phyloP scores from a whole-genome alignment of 202 grass and related monocot genomes.

The Digitaria exilis region DNA sequence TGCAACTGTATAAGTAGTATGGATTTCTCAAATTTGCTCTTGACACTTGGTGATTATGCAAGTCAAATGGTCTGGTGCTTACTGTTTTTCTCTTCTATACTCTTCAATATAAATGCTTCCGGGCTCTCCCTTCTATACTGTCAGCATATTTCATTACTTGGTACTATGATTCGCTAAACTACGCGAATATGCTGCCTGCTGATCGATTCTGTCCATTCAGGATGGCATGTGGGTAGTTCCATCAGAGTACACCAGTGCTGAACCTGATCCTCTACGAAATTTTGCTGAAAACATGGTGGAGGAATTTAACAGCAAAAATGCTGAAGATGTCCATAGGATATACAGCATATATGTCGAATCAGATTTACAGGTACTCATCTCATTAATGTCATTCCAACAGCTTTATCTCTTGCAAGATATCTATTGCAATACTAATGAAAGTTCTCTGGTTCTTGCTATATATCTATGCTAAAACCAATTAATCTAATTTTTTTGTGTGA shows the following conservation, averaged over 20 bases:
- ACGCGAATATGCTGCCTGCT: not conserved
- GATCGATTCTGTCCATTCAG: conserved; percentile 45
- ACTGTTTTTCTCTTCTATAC: not conserved
- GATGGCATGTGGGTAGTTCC: conserved; percentile 73
- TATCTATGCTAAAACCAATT: conserved; percentile 1
- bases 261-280: conserved; percentile 87
- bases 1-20: not conserved
- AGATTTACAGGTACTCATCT: conserved; percentile 72
- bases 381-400: conserved; percentile 7
- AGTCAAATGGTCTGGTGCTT: not conserved
- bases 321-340: conserved; percentile 79
- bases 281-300: conserved; percentile 88
- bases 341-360: conserved; percentile 82
- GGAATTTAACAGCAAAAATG: conserved; percentile 80
- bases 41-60: not conserved
- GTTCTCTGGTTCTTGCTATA: not conserved
- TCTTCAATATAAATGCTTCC: not conserved
- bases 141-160: not conserved
- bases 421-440: not conserved
- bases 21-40: not conserved
- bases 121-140: not conserved
- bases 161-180: not conserved
- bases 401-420: conserved; percentile 30
- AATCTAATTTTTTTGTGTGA: not conserved
- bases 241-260: conserved; percentile 72